Evolutionary conservation across 73 alveolate genomes (phyloP), one percentile per base, ranked within the genome.

Genomic region (Blepharisma stoltei): DNA sequence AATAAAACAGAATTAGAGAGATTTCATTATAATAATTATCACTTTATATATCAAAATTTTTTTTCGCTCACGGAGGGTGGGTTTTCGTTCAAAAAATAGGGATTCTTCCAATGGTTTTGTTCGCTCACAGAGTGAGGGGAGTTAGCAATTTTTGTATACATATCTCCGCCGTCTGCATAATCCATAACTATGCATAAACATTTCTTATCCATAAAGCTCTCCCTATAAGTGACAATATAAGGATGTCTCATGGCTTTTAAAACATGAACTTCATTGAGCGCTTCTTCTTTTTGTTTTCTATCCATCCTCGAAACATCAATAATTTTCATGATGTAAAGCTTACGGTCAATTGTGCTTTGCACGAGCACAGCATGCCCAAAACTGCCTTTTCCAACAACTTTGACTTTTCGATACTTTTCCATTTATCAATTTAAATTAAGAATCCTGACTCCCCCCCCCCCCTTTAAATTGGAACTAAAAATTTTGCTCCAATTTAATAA

Each of bases 141-240:
- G n/a, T n/a, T 93, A 25, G 97, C 98, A 32, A 96, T 96, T 82
- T 95, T 95, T 66, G 93, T 89, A 76, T 92, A 95, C 77, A 96
- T 68, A 82, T 96, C 99, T 0, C 99, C 99, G 7, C 98, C 98
- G 78, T 95, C 98, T 0, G 99, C 99, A 78, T 95, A 96, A 78
- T 96, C 99, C 99, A 96, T 96, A 41, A 95, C 98, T 9, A 96
- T 96, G 83, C 97, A 96, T 49, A 96, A 77, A 81, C 91, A 93
- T 76, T 91, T 86, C 78, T 88, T 90, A 45, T 93, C 98, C 90
- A 91, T 86, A 71, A 89, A 95, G 21, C 97, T 83, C 80, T 95
- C 99, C 48, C 93, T 68, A 84, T 94, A 94, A n/a, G 95, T 89
- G 70, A 94, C 88, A 78, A 95, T 95, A 84, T 83, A 92, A 6